phyloP scores from a whole-genome alignment of 108 stramenopile genomes.

The Cyclostephanos invisitatus region DNA sequence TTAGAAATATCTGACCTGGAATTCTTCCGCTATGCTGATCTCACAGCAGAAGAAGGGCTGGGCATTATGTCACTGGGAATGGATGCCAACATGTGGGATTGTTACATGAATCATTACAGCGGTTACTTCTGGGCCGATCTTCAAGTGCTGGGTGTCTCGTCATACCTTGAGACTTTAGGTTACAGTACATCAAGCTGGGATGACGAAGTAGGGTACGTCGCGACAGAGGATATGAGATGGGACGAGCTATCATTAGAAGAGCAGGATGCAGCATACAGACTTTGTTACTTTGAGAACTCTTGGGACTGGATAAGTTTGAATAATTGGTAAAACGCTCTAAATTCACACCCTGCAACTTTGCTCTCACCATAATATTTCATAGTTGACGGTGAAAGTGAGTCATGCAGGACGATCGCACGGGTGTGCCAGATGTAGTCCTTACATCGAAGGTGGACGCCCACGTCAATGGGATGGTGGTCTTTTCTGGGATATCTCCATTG shows the following conservation, averaged over 20 bases:
- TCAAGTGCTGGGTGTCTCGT: slow-evolving; percentile 8
- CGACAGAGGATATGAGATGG: slow-evolving; percentile 22
- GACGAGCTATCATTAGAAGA: slow-evolving; percentile 13
- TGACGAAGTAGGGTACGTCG: not conserved
- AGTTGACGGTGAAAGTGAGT: too few relatives aligned
- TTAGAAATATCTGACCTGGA: slow-evolving; percentile 24
- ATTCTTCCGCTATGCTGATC: not conserved
- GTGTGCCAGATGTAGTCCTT: too few relatives aligned
- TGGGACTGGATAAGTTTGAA: slow-evolving; percentile 30
- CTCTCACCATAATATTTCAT: too few relatives aligned
- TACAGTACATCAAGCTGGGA: slow-evolving; percentile 23
- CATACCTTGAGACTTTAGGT: slow-evolving; percentile 21
- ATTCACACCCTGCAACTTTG: not conserved
- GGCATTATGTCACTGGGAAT: slow-evolving; percentile 24
- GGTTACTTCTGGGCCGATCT: slow-evolving; percentile 39
- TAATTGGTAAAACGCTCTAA: slow-evolving; percentile 13
- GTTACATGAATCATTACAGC: slow-evolving; percentile 36
- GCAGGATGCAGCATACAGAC: slow-evolving; percentile 16
- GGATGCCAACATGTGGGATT: slow-evolving; percentile 39
- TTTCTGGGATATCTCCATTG: too few relatives aligned
- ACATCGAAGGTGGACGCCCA: too few relatives aligned
- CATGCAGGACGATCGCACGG: too few relatives aligned
- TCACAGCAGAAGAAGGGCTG: not conserved
- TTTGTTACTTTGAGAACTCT: slow-evolving; percentile 34
- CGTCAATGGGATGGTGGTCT: too few relatives aligned